Conservation (phyloP, 495 filamentous ascomycete genomes). For the Penicillium arizonense region DNA sequence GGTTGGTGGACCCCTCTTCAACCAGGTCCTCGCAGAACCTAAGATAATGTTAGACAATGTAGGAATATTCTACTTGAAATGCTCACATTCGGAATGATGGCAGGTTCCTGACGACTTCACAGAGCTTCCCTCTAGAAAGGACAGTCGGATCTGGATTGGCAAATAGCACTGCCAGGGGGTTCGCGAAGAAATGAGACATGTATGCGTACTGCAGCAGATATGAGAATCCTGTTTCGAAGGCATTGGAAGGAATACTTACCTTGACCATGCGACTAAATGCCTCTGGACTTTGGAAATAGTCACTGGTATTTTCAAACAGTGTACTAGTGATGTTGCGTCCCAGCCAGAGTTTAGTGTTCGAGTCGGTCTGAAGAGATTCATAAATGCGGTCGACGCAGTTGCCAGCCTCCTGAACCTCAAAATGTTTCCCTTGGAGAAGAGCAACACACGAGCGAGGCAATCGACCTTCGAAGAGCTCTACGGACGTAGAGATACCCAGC, state of each 20-base stretch:
- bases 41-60: slow-evolving; percentile 1
- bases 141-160: slow-evolving; percentile 30
- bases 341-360: slow-evolving; percentile 57
- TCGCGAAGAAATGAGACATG: slow-evolving; percentile 96
- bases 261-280: slow-evolving; percentile 77
- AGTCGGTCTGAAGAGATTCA: slow-evolving; percentile 59
- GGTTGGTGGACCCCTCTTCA: slow-evolving; percentile 34
- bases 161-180: slow-evolving; percentile 72
- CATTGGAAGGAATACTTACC: slow-evolving; percentile 42
- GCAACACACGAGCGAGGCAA: slow-evolving; percentile 73
- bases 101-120: slow-evolving; percentile 73
- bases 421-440: slow-evolving; percentile 71
- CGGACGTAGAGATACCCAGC: slow-evolving; percentile 87
- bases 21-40: slow-evolving; percentile 50
- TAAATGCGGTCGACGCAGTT: slow-evolving; percentile 79
- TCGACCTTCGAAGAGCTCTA: slow-evolving; percentile 83
- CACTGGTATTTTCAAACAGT: slow-evolving; percentile 73
- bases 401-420: slow-evolving; percentile 76
- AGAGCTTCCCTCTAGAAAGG: slow-evolving; percentile 51
- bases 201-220: slow-evolving; percentile 67
- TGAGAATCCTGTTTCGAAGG: slow-evolving; percentile 6
- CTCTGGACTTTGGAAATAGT: slow-evolving; percentile 85
- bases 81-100: slow-evolving; percentile 72
- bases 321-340: slow-evolving; percentile 62
- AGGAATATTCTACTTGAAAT: not conserved